Conservation (phyloP, 805 yeast genomes). For the Sugiyamaella chiloensis region DNA sequence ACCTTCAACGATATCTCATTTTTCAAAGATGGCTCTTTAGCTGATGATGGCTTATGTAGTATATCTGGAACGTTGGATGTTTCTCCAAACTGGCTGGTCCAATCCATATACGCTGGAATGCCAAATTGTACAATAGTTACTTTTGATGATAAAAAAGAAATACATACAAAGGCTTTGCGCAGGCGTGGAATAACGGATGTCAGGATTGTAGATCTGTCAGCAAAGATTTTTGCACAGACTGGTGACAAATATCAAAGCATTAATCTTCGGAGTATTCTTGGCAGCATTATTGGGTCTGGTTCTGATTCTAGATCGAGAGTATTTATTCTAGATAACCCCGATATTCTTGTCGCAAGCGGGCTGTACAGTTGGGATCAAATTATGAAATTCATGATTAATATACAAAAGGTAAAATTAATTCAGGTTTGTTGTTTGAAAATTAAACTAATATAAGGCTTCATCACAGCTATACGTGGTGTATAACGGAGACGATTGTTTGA, state of each 20-base stretch:
- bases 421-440: background rate
- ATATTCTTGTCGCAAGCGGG: constrained; percentile 46
- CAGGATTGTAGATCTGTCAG: constrained; percentile 19
- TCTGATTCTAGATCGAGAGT: no score
- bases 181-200: background rate
- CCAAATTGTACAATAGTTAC: constrained; percentile 10
- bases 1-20: background rate
- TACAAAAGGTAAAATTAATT: constrained; percentile 34
- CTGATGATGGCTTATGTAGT: background rate
- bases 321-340: constrained; percentile 47
- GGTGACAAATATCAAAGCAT: constrained; percentile 11
- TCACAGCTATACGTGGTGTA: constrained; percentile 37
- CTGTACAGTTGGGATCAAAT: constrained; percentile 37
- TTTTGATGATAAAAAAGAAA: background rate
- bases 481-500: constrained; percentile 40
- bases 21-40: background rate
- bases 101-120: constrained; percentile 16
- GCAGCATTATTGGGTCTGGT: constrained; percentile 6
- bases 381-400: constrained; percentile 33
- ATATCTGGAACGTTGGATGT: constrained; percentile 16
- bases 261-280: constrained; percentile 3
- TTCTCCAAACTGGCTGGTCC: constrained; percentile 20
- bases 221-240: constrained; percentile 9
- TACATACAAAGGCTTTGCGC: background rate
- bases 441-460: background rate